Base-by-base conservation (phyloP, 345 rosid species). In the Syzygium aqueum region DNA sequence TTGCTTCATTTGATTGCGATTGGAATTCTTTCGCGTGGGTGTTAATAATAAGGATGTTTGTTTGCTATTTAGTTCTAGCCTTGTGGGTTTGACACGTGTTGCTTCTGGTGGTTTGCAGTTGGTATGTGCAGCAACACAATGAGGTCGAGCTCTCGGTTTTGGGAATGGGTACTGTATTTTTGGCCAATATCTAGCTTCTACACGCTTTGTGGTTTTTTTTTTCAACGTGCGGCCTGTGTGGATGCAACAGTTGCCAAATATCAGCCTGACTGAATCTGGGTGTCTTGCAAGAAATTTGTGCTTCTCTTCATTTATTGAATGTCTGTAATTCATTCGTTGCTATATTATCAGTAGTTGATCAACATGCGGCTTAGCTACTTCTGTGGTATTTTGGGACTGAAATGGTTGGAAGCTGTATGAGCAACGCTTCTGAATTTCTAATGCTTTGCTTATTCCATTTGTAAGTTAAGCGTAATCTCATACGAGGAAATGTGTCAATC, bases 111-210 rank as follows among this genome's bases (percentile, higher is more conserved):
- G 37, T 88, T 90, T 85, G 91, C 96, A 95, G 98, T 93, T 93
- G 97, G 92, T 95, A 95, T 86, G 94, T 94, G 94, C 95, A 92
- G 91, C 95, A 93, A 86, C 91, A 92, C 89, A 89, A 83, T 83
- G 95, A 93, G 67, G 96, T 94, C 87, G 96, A 94, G 84, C 95
- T 95, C 52, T 95, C 96, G 52, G 98, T 96, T 84, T 90, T 95
- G 88, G 97, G 98, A 89, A 94, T 93, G 96, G 95, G 96, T 94
- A 93, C 53, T 1, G 49, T 52, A 33, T 84, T 84, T 57, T 27
- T 23, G 28, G 8, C 61, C 19, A 12, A 1, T 43, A 11, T 33
- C 21, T 84, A 21, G 59, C 63, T 53, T 84, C 25, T 33, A 33
- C 14, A 2, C 8, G 80, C 80, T 63, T 63, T 6, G 4, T 50